These are phyloP conservation scores for Gamarada debralockiae DNA, from an alignment of 495 filamentous ascomycete genomes.

Conservation along the genomic window DNA sequence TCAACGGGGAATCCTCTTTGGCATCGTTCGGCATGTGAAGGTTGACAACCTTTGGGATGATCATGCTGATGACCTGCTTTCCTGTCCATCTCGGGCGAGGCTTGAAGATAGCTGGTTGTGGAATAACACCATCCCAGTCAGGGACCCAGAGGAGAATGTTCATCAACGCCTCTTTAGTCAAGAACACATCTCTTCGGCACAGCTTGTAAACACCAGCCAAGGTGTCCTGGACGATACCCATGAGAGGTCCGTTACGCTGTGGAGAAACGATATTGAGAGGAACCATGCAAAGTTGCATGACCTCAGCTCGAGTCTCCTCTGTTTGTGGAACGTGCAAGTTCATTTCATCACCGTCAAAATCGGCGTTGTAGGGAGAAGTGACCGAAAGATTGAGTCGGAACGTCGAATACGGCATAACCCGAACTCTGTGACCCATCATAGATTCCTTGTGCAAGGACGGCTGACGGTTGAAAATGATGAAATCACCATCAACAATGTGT, in stretches of 20 bases:
- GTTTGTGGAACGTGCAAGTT: constrained; percentile 98
- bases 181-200: constrained; percentile 85
- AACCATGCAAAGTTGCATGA: constrained; percentile 91
- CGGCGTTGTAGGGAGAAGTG: constrained; percentile 97
- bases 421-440: constrained; percentile 99
- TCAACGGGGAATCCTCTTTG: constrained; percentile 55
- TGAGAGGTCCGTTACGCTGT: constrained; percentile 92
- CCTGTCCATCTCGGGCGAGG: constrained; percentile 96
- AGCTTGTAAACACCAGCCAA: constrained; percentile 96
- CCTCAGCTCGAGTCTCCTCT: constrained; percentile 91
- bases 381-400: constrained; percentile 97
- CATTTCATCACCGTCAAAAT: constrained; percentile 99
- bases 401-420: constrained; percentile 98
- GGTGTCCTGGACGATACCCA: constrained; percentile 99
- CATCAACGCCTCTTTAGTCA: constrained; percentile 88
- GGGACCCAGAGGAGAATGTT: constrained; percentile 96
- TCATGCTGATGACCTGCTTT: constrained; percentile 94
- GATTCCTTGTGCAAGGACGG: constrained; percentile 99
- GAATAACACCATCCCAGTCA: constrained; percentile 93
- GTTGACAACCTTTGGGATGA: constrained; percentile 84
- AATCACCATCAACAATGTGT: constrained; percentile 92
- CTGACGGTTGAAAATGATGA: constrained; percentile 98
- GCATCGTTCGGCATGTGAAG: constrained; percentile 59
- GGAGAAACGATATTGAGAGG: constrained; percentile 97
- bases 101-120: constrained; percentile 84